Percentiles rank a stretch among this genome's conserved stretches.
Evolutionary conservation across 306 rosid species (phyloP).

Genomic region (Fragaria iinumae): DNA sequence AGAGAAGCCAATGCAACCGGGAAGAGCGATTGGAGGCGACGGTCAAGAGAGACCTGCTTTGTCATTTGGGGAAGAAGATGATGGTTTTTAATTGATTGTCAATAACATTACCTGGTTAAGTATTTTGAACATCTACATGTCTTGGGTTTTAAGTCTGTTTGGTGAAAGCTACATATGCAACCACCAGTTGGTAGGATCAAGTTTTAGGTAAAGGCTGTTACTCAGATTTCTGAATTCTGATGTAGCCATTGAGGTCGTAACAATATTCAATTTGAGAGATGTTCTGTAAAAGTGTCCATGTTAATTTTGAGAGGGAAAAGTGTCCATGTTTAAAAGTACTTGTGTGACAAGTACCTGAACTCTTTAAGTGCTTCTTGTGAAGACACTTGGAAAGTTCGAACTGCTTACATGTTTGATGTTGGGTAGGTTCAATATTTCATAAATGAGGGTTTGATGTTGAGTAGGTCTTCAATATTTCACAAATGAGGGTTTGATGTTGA

Average conservation of each 20-base stretch:
- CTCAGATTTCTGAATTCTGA: background rate
- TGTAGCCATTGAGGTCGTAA: background rate
- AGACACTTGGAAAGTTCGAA: background rate
- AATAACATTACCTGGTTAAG: conserved; percentile 7
- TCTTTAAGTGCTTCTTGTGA: background rate
- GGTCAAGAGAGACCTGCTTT: conserved; percentile 46
- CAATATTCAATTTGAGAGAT: background rate
- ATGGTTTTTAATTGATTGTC: conserved; percentile 16
- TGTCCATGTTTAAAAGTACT: background rate
- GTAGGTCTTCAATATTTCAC: too few species aligned
- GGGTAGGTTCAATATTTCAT: too few species aligned
- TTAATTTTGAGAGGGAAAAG: too few species aligned
- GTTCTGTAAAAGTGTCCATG: background rate
- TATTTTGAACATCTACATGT: conserved; percentile 9
- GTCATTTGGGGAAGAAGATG: conserved; percentile 25
- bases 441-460: too few species aligned
- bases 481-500: too few species aligned
- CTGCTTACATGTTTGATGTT: too few species aligned
- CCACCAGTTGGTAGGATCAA: conserved; percentile 78
- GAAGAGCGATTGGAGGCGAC: conserved; percentile 48
- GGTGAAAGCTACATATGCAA: conserved; percentile 36
- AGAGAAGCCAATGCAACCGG: conserved; percentile 59
- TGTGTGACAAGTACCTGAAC: background rate
- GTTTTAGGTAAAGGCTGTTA: conserved; percentile 21
- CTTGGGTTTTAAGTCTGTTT: conserved; percentile 53